phyloP scores from a whole-genome alignment of 108 stramenopile genomes.

The Skeletonema menzelii region DNA sequence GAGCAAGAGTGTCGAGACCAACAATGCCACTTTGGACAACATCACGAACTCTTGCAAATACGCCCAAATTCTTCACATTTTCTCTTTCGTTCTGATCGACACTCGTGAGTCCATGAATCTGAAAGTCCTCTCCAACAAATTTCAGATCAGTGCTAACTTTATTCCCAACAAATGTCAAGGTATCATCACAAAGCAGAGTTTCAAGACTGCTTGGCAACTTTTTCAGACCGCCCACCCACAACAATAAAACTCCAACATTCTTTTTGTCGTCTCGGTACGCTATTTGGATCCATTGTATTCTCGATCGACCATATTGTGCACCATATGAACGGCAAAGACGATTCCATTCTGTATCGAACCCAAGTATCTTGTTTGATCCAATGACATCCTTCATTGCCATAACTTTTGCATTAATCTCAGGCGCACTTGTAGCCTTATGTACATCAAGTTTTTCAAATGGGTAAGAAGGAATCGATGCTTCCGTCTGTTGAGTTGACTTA shows the following conservation, averaged over 20 bases:
- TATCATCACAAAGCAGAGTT: conserved; percentile 9
- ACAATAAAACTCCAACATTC: background rate
- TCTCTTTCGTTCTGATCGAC: background rate
- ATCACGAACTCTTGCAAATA: conserved; percentile 21
- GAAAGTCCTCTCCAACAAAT: conserved; percentile 29
- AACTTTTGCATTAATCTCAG: conserved; percentile 15
- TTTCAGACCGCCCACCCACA: background rate
- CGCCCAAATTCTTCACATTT: conserved; percentile 26
- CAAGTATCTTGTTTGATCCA: background rate
- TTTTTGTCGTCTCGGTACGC: conserved; percentile 2
- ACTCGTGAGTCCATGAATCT: background rate
- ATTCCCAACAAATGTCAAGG: conserved; percentile 11
- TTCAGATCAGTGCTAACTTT: conserved; percentile 28
- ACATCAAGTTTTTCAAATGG: background rate
- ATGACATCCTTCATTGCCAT: conserved; percentile 12
- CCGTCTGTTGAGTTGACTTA: background rate
- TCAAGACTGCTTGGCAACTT: conserved; percentile 9
- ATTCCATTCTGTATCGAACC: conserved; percentile 29
- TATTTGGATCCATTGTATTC: conserved; percentile 18
- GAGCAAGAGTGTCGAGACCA: background rate
- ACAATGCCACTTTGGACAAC: conserved; percentile 25
- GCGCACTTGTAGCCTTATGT: background rate
- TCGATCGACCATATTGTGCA: background rate
- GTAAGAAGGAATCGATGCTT: background rate
- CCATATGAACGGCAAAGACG: background rate